These are phyloP conservation scores for Krasilnikovozyma curviuscula DNA, from an alignment of 768 basidiomycete species.

Conservation along the genomic window DNA sequence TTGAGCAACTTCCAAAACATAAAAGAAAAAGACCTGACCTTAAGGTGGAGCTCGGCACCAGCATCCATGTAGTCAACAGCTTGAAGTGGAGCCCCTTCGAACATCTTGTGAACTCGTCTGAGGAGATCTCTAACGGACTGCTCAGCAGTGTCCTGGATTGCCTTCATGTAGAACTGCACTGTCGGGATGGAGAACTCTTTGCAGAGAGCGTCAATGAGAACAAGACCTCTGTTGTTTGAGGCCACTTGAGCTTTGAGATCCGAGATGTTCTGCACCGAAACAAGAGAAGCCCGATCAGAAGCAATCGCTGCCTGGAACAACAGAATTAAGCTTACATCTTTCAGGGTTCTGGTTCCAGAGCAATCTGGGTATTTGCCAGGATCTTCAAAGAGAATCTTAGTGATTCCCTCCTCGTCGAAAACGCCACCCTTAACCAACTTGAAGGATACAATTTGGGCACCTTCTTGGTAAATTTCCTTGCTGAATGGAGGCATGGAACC, in stretches of 20 bases:
- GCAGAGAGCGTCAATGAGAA: constrained; percentile 54
- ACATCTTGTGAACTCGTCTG: constrained; percentile 44
- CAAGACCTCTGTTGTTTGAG: constrained; percentile 79
- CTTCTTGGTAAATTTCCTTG: constrained; percentile 79
- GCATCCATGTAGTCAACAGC: constrained; percentile 74
- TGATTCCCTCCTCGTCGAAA: constrained; percentile 55
- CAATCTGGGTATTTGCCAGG: constrained; percentile 39
- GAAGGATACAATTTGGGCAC: constrained; percentile 75
- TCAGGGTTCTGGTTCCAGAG: constrained; percentile 67
- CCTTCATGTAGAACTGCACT: constrained; percentile 83
- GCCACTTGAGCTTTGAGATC: constrained; percentile 5
- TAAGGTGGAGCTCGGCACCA: constrained; percentile 66
- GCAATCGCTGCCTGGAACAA: constrained; percentile 11
- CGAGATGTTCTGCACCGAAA: constrained; percentile 15
- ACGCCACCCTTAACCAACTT: constrained; percentile 69
- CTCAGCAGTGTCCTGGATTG: constrained; percentile 79
- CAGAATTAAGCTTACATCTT: too few relatives aligned
- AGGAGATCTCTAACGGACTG: constrained; percentile 64
- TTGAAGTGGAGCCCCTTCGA: constrained; percentile 42
- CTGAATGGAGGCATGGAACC: constrained; percentile 87
- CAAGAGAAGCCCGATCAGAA: too few relatives aligned
- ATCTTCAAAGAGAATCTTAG: constrained; percentile 55
- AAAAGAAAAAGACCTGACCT: constrained; percentile 14
- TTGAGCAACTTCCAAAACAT: not conserved
- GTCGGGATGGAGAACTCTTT: constrained; percentile 66